A percentile compares a stretch with the other conserved stretches of the same genome.
Conservation (phyloP, 1,139 yeast species). For the Pichia kudriavzevii region DNA sequence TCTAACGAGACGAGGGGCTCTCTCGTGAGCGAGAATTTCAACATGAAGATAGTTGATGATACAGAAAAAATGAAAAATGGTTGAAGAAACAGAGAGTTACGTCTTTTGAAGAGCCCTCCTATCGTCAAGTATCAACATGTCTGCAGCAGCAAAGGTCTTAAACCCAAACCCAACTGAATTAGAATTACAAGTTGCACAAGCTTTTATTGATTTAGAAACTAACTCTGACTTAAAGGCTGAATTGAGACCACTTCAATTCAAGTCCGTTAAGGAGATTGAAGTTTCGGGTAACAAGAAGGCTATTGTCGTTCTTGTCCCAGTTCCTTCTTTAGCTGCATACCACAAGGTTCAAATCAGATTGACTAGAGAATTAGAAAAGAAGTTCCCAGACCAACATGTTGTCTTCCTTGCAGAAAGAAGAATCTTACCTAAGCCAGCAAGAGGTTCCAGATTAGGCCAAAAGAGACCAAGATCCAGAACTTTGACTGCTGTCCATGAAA, state of each 20-base stretch:
- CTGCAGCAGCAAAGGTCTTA: conserved; percentile 93
- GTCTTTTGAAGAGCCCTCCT: too few relatives aligned
- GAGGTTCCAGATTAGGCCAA: conserved; percentile 86
- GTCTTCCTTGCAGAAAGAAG: conserved; percentile 99
- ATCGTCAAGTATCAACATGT: conserved; percentile 50
- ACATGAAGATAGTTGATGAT: too few relatives aligned
- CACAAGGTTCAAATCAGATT: conserved; percentile 96
- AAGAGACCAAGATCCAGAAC: conserved; percentile 99
- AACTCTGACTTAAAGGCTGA: conserved; percentile 95
- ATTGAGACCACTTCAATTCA: conserved; percentile 97
- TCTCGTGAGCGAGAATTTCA: too few relatives aligned
- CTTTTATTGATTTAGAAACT: conserved; percentile 95
- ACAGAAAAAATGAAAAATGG: too few relatives aligned
- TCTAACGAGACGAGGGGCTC: too few relatives aligned
- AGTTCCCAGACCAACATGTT: conserved; percentile 99
- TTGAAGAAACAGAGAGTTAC: too few relatives aligned
- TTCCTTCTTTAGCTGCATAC: conserved; percentile 87
- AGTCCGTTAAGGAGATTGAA: conserved; percentile 96
- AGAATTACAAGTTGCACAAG: conserved; percentile 99
- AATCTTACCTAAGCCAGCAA: conserved; percentile 95
- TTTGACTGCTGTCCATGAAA: conserved; percentile 97
- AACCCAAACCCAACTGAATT: conserved; percentile 91
- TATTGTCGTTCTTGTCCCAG: conserved; percentile 96
- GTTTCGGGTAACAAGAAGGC: conserved; percentile 99
- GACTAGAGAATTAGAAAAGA: conserved; percentile 99